Evolutionary conservation across 2,329 filamentous ascomycete genomes (phyloP).

Genomic region (Endoconidiophora laricicola): DNA sequence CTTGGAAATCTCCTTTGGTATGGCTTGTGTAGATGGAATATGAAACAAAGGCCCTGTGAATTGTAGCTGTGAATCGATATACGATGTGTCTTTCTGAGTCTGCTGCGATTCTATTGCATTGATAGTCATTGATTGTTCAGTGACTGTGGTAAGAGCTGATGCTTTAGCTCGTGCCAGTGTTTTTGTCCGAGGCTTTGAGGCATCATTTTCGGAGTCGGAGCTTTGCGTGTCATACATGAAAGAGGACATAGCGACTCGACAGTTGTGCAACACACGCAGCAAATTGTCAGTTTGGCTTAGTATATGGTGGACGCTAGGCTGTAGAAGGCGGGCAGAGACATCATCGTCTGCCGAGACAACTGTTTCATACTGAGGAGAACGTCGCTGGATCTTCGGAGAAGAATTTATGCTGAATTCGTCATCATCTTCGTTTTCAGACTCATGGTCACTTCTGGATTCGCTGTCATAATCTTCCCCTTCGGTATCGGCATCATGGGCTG

Average conservation of each 20-base stretch:
- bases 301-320: constrained; percentile 53
- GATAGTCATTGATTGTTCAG: background rate
- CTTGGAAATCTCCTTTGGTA: background rate
- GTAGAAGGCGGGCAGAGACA: constrained; percentile 43
- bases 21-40: background rate
- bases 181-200: background rate
- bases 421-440: background rate
- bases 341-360: constrained; percentile 55
- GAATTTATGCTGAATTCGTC: background rate
- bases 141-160: background rate
- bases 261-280: constrained; percentile 52
- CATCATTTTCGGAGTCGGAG: background rate
- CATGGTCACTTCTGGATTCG: background rate
- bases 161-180: background rate
- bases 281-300: constrained; percentile 53
- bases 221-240: constrained; percentile 12
- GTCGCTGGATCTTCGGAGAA: background rate
- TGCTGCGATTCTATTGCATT: background rate
- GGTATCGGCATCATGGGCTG: background rate
- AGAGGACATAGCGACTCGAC: constrained; percentile 27
- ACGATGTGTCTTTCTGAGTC: background rate
- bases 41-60: background rate
- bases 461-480: background rate
- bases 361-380: constrained; percentile 25
- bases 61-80: background rate